These are phyloP conservation scores for Solanum hybrid DNA, from an alignment of 305 asterid genomes.

Conservation along the genomic window DNA sequence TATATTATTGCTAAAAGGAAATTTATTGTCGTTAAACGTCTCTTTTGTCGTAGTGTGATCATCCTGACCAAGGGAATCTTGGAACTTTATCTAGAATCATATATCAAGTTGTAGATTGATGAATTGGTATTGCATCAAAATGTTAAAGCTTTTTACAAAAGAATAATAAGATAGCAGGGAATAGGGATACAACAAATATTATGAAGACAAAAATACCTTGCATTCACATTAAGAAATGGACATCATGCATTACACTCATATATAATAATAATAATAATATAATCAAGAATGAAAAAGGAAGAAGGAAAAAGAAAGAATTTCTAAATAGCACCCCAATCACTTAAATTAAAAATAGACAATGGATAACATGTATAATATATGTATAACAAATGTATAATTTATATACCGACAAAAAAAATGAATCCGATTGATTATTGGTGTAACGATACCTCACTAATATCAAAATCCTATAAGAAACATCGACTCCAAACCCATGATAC, in stretches of 20 bases:
- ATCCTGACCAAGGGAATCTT: neutral
- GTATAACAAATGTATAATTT: neutral
- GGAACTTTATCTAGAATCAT: neutral
- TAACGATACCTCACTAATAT: neutral
- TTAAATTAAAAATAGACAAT: neutral
- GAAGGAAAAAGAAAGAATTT: neutral
- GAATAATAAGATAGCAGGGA: neutral
- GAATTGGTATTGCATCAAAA: neutral
- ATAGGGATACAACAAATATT: neutral
- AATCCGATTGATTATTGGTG: neutral
- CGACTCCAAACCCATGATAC: neutral
- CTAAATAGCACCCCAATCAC: neutral
- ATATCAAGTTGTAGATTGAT: neutral
- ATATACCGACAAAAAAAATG: neutral
- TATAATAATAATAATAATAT: neutral
- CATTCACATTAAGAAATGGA: neutral
- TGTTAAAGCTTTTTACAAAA: neutral
- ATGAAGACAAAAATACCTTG: neutral
- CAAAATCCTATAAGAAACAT: neutral
- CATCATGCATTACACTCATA: neutral
- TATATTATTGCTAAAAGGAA: neutral
- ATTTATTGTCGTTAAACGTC: neutral
- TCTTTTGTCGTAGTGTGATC: neutral
- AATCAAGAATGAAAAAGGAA: neutral
- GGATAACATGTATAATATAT: neutral